Conservation (phyloP, 805 yeast species). For the Pichia deserticola region DNA sequence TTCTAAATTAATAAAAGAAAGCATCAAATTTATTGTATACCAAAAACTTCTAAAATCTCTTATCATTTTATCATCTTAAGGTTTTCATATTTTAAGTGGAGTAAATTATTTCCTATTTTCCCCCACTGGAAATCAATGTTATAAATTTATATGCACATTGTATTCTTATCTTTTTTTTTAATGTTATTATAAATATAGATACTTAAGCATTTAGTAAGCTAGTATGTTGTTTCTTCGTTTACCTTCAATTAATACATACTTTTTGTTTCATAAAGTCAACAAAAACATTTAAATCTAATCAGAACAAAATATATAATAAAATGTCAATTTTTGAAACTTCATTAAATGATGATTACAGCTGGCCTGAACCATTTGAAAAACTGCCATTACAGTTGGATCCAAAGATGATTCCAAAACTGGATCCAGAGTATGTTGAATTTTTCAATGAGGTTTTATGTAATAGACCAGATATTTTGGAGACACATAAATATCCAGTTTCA, state of each 20-base stretch:
- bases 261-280: background rate
- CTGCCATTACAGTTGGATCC: slow-evolving; percentile 28
- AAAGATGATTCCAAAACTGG: slow-evolving; percentile 14
- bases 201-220: too few relatives aligned
- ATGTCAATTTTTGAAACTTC: slow-evolving; percentile 11
- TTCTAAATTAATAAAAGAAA: too few relatives aligned
- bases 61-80: too few relatives aligned
- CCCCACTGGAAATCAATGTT: too few relatives aligned
- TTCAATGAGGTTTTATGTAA: slow-evolving; percentile 17
- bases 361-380: slow-evolving; percentile 23
- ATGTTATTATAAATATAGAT: too few relatives aligned
- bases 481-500: slow-evolving; percentile 19
- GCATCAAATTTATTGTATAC: too few relatives aligned
- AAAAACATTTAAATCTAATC: background rate
- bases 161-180: too few relatives aligned
- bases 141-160: too few relatives aligned
- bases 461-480: slow-evolving; percentile 19
- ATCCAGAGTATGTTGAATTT: slow-evolving; percentile 19
- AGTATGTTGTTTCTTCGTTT: too few relatives aligned
- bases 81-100: too few relatives aligned
- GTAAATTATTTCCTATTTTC: too few relatives aligned
- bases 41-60: too few relatives aligned
- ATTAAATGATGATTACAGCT: slow-evolving; percentile 21
- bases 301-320: background rate
- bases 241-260: background rate